Evolutionary conservation across 2,329 filamentous ascomycete species (phyloP).

Genomic region (Purpureocillium takamizusanense): DNA sequence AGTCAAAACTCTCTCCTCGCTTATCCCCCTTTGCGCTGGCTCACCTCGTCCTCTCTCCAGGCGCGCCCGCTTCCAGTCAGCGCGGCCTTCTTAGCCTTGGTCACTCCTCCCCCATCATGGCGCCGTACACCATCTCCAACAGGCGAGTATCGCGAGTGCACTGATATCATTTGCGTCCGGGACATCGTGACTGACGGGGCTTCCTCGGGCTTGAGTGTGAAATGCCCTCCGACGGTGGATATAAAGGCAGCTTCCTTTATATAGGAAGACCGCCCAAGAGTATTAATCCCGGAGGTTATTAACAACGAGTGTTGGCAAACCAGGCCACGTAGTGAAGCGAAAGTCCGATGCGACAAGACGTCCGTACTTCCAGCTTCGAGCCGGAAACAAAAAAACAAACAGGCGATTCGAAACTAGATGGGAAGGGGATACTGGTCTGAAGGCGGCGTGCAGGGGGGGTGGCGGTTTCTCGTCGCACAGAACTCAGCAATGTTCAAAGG

Average conservation of each 20-base stretch:
- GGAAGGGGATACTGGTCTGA: too few species aligned
- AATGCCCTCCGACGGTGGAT: too few species aligned
- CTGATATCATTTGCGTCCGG: conserved; percentile 37
- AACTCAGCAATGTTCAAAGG: conserved; percentile 25
- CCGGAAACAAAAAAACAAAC: too few species aligned
- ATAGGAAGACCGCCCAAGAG: too few species aligned
- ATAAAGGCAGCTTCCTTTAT: too few species aligned
- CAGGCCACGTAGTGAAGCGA: conserved; percentile 12
- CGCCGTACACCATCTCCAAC: conserved; percentile 46
- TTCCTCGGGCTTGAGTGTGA: too few species aligned
- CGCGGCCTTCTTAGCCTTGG: conserved; percentile 58
- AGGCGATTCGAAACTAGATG: too few species aligned
- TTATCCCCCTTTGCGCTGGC: too few species aligned
- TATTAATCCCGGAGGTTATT: too few species aligned
- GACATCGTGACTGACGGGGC: conserved; percentile 35
- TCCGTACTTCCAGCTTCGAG: not conserved
- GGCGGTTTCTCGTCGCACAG: too few species aligned
- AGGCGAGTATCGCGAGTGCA: conserved; percentile 36
- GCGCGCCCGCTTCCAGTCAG: conserved; percentile 69
- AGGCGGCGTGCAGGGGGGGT: too few species aligned
- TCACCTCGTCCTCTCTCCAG: conserved; percentile 80
- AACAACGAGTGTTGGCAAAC: conserved; percentile 9
- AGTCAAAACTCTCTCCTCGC: too few species aligned
- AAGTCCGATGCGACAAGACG: conserved; percentile 1
- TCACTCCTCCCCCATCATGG: conserved; percentile 50